Base-by-base conservation (phyloP, 2,329 filamentous ascomycete genomes). In the Huntiella bhutanensis region DNA sequence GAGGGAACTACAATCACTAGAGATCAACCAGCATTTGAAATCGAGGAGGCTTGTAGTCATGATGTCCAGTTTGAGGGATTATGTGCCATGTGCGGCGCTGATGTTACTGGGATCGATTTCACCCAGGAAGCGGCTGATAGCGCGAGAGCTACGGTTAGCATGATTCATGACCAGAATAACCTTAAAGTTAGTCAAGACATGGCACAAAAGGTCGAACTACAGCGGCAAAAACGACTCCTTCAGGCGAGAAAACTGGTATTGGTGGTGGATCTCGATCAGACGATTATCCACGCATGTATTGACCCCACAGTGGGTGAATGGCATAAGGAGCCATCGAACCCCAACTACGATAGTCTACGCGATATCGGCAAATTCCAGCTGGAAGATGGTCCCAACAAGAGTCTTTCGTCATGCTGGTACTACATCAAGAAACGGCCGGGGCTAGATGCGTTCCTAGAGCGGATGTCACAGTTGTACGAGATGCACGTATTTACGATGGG, bases 401-500 rank as follows among this genome's bases (percentile, higher is more conserved):
- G 80, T 51, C 65, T 73, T 2, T 70, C 74, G 41, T 79, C 78
- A n/a, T 88, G 81, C 58, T 94, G 82, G 73, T 98, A 98, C 62
- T 98, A 96, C 62, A 93, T 98, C 67, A 98, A 98, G 66, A 77
- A 94, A 64, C 83, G 91, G 33, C 91, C 91, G 0, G 86, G 87
- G 2, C 65, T 96, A 43, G 69, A 76, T 51, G 73, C 80, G 37
- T 98, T 98, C 57, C 68, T 98, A 42, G 69, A 82, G 49, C 73
- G 75, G 45, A 71, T 95, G 41, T 75, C 85, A 1, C 71, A 78
- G 56, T 67, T 91, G 55, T 98, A 91, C 63, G 91, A 98, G 64
- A 69, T 96, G 56, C 91, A 98, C 60, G 88, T 98, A 52, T 98
- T 98, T 66, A 98, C 91, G 38, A 98, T 98, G 91, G 91, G 88